Percentiles rank a stretch among this genome's conserved stretches.
These are phyloP conservation scores for Backusella circina DNA, from an alignment of 192 early-diverging fungal genomes.

Conservation along the genomic window DNA sequence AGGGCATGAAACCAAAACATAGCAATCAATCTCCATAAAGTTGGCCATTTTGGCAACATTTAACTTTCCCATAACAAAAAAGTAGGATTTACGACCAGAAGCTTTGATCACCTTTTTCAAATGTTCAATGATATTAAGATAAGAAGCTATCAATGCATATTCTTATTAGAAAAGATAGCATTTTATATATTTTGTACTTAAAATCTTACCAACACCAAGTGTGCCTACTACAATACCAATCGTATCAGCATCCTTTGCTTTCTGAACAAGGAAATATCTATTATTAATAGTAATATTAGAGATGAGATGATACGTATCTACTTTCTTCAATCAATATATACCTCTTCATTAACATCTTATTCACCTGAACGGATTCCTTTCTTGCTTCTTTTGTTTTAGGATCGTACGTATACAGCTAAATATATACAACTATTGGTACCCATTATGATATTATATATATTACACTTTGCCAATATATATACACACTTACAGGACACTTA, in stretches of 20 bases:
- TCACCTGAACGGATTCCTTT: conserved; percentile 54
- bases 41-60: conserved; percentile 94
- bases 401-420: conserved; percentile 63
- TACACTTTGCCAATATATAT: too few species aligned
- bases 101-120: conserved; percentile 73
- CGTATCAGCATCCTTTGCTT: conserved; percentile 86
- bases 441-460: not conserved
- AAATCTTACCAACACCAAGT: conserved; percentile 77
- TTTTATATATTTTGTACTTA: too few species aligned
- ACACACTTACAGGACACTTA: conserved; percentile 46
- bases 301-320: too few species aligned
- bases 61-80: conserved; percentile 80
- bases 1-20: conserved; percentile 84
- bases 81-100: conserved; percentile 65
- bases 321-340: conserved; percentile 15
- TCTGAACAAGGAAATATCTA: conserved; percentile 84
- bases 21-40: conserved; percentile 93
- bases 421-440: not conserved
- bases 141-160: conserved; percentile 53
- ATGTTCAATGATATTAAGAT: conserved; percentile 76
- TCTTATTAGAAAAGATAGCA: not conserved
- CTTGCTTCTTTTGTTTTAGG: conserved; percentile 53
- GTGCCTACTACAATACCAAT: conserved; percentile 97
- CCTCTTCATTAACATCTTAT: conserved; percentile 56
- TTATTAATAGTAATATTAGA: not conserved